Conservation (phyloP, 208 protist genomes). For the Crithidia bombi region DNA sequence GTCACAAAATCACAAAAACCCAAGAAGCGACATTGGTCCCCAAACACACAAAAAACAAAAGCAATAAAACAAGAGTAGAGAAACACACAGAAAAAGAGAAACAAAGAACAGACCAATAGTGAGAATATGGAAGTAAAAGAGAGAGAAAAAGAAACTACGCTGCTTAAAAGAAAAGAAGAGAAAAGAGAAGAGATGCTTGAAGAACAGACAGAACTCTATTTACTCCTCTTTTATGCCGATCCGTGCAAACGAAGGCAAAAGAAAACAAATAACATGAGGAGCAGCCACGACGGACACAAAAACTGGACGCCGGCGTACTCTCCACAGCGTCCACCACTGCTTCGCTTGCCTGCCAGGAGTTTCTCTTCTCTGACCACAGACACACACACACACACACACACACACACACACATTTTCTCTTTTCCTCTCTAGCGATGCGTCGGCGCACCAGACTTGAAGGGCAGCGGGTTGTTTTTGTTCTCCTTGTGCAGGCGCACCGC, state of each 20-base stretch:
- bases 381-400: conserved; percentile 11
- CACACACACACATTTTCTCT: neutral
- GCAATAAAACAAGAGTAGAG: neutral
- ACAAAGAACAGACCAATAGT: neutral
- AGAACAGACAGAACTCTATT: neutral
- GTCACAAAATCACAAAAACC: neutral
- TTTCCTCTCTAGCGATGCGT: conserved; percentile 3
- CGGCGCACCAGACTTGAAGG: conserved; percentile 12
- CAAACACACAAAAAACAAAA: conserved; percentile 1
- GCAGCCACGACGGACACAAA: no score
- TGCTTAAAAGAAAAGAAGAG: neutral
- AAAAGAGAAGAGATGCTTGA: neutral
- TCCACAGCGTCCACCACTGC: no score
- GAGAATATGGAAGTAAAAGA: conserved; percentile 4
- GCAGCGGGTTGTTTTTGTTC: conserved; percentile 65
- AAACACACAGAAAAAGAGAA: conserved; percentile 3
- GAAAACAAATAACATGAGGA: neutral
- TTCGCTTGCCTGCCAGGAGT: no score
- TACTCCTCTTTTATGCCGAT: neutral
- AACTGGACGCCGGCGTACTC: no score
- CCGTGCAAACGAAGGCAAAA: neutral
- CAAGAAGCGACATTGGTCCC: neutral
- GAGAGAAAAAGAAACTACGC: neutral
- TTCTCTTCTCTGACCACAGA: neutral
- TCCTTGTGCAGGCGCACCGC: conserved; percentile 46